Conservation (phyloP, 2,329 filamentous ascomycete genomes). For the Claviceps capensis region DNA sequence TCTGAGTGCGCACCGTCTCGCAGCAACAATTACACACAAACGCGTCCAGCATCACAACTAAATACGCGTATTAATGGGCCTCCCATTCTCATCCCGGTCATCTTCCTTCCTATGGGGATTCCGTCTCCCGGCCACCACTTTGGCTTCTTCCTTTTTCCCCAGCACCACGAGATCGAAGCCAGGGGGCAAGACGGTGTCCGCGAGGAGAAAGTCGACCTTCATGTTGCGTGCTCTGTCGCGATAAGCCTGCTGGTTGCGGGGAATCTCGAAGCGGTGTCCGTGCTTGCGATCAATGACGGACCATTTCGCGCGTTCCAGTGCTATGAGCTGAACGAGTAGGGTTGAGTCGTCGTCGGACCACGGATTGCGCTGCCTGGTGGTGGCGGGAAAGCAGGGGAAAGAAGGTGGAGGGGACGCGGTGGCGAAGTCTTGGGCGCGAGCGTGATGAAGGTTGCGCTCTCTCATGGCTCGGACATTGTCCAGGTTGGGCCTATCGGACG, state of each 20-base stretch:
- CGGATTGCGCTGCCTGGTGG: conserved; percentile 13
- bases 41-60: background rate
- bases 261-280: conserved; percentile 23
- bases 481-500: background rate
- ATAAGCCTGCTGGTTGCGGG: conserved; percentile 39
- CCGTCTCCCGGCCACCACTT: conserved; percentile 27
- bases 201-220: conserved; percentile 37
- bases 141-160: conserved; percentile 33
- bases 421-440: background rate
- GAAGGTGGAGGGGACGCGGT: background rate
- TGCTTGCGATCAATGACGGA: conserved; percentile 18
- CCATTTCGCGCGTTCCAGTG: conserved; percentile 16
- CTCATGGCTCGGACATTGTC: background rate
- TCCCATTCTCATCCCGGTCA: conserved; percentile 29
- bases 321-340: conserved; percentile 29
- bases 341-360: conserved; percentile 31
- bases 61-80: conserved; percentile 23
- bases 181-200: conserved; percentile 29
- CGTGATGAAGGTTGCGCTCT: background rate
- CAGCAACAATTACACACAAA: no score
- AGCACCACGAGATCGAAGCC: conserved; percentile 37
- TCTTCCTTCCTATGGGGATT: conserved; percentile 35
- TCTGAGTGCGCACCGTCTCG: no score
- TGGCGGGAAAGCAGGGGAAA: conserved; percentile 1
- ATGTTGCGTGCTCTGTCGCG: conserved; percentile 45